Evolutionary conservation across 139 green algal species (phyloP).

Genomic region (Chloropicon primus): DNA sequence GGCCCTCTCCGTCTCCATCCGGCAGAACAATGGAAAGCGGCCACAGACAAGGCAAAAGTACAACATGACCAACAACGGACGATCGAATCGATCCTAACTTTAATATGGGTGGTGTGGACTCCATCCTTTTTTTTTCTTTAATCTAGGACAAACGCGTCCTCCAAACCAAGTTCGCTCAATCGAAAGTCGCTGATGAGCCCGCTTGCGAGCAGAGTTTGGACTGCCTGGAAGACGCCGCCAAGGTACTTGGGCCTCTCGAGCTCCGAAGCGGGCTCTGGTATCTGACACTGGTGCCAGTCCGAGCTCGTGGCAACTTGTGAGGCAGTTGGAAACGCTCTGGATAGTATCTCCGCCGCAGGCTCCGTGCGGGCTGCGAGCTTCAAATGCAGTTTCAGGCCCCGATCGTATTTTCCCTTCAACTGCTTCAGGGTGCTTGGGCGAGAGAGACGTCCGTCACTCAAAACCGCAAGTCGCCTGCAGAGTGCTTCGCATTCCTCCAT

Average conservation of each 20-base stretch:
- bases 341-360: background rate
- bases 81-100: too few relatives aligned
- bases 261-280: background rate
- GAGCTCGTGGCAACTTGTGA: background rate
- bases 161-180: background rate
- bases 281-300: background rate
- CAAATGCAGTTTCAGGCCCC: background rate
- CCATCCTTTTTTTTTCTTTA: background rate
- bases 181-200: background rate
- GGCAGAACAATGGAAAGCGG: background rate
- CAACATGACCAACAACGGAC: background rate
- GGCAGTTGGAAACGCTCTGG: background rate
- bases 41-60: background rate
- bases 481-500: background rate
- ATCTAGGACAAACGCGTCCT: background rate
- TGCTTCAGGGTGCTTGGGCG: background rate
- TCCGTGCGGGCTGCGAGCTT: background rate
- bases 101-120: too few relatives aligned
- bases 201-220: background rate
- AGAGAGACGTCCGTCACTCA: background rate
- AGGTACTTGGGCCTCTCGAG: background rate
- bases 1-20: background rate
- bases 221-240: background rate
- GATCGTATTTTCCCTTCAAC: background rate
- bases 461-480: background rate